phyloP scores from a whole-genome alignment of 2,329 filamentous ascomycete genomes.

The Pseudocercospora crystallina region DNA sequence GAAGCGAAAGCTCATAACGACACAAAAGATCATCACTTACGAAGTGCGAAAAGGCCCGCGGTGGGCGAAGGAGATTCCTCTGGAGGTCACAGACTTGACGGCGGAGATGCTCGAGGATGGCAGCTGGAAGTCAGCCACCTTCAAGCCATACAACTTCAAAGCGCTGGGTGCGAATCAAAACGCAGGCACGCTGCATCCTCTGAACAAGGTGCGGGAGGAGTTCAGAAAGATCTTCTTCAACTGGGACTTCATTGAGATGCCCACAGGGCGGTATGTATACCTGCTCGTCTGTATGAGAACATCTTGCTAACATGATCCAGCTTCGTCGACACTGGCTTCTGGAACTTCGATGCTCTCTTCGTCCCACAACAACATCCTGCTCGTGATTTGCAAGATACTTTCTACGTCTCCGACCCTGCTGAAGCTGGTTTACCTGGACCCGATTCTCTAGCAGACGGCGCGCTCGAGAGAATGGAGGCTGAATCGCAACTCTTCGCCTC shows the following conservation, averaged over 20 bases:
- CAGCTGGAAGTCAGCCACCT: slow-evolving; percentile 86
- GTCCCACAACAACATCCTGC: slow-evolving; percentile 97
- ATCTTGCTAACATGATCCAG: slow-evolving; percentile 33
- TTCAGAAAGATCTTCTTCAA: slow-evolving; percentile 99
- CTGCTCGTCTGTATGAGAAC: slow-evolving; percentile 47
- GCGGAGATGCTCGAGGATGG: slow-evolving; percentile 86
- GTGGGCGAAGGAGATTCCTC: slow-evolving; percentile 82
- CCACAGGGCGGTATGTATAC: slow-evolving; percentile 66
- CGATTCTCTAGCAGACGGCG: slow-evolving; percentile 51
- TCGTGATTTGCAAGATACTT: slow-evolving; percentile 95
- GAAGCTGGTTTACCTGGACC: slow-evolving; percentile 66
- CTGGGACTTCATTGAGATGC: slow-evolving; percentile 98
- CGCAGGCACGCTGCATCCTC: slow-evolving; percentile 49
- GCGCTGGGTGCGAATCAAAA: slow-evolving; percentile 61
- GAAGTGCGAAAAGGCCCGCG: slow-evolving; percentile 80
- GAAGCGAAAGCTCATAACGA: slow-evolving; percentile 85
- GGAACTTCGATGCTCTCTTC: slow-evolving; percentile 97
- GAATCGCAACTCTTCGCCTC: slow-evolving; percentile 51
- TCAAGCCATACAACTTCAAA: slow-evolving; percentile 84
- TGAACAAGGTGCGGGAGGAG: slow-evolving; percentile 94
- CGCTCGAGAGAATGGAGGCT: slow-evolving; percentile 51
- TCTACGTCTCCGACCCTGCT: slow-evolving; percentile 91
- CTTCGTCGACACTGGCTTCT: slow-evolving; percentile 96
- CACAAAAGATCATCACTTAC: slow-evolving; percentile 84
- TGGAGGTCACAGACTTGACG: slow-evolving; percentile 94